Evolutionary conservation across 129 eudicot genomes (phyloP), one percentile per base, ranked within the genome.

Genomic region (Chrysanthemum seticuspe): DNA sequence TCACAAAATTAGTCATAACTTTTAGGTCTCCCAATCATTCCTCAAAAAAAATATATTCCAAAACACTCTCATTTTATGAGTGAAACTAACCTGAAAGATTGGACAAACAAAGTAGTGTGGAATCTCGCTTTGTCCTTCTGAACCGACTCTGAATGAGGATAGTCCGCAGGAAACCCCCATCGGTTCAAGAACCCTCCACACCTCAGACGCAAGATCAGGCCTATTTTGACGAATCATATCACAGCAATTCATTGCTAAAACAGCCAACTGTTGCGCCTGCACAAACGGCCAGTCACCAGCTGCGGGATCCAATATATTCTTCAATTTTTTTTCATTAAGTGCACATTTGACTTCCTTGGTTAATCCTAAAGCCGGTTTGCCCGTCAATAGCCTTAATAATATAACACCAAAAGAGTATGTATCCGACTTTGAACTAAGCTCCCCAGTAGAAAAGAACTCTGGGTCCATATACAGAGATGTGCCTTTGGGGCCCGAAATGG

Each of bases 271-370:
- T 77, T 88, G 85, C 1, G 99, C 99, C 68, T 86, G 97, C 55
- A 90, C 91, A 83, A 88, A 90, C 10, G 97, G 99, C 99, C 99
- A 95, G 29, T 95, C 97, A 36, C 99, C 99, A 29, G 97, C 99
- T 47, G 97, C 81, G 12, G 88, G 85, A 71, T 95, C 99, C 74
- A 95, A 67, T 19, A 90, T 21, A 60, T 67, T 66, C 25, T 88
- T 83, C 83, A 95, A 64, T 29, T 81, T 74, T 18, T 88, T 97
- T 29, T 83, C 81, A 70, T 85, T 85, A 50, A 95, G 65, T 23
- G 99, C 97, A 64, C 65, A 58, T 36, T 85, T 84, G 44, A 95
- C 96, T 62, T 88, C 99, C 79, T 77, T 90, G 0, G 71, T 52
- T 34, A 95, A 78, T 79, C 91, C 88, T 60, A 83, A 29, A n/a